phyloP scores from a whole-genome alignment of 1,284 basidiomycete genomes.

The Athelia psychrophila region DNA sequence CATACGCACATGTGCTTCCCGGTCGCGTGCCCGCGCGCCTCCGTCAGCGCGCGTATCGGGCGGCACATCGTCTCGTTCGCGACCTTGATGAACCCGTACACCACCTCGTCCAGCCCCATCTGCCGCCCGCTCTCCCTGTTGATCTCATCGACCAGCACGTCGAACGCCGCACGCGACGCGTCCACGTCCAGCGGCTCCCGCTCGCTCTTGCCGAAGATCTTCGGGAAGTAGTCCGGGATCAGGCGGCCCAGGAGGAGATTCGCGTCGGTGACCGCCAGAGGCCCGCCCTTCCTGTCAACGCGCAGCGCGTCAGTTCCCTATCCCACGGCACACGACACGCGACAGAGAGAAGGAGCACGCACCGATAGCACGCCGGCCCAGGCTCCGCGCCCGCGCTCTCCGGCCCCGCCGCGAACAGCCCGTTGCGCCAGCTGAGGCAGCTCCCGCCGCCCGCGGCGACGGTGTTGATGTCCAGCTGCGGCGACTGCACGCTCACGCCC shows the following conservation, averaged over 20 bases:
- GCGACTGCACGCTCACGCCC: conserved; percentile 85
- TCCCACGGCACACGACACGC: too few relatives aligned
- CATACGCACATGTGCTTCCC: conserved; percentile 71
- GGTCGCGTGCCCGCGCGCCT: conserved; percentile 85
- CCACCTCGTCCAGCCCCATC: conserved; percentile 80
- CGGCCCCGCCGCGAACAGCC: conserved; percentile 81
- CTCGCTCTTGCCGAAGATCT: conserved; percentile 87
- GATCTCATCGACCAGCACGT: conserved; percentile 64
- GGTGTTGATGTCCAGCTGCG: conserved; percentile 88
- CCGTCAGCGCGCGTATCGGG: conserved; percentile 90
- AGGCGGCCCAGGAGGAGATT: conserved; percentile 83
- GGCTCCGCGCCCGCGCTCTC: conserved; percentile 85
- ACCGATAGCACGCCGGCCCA: conserved; percentile 81
- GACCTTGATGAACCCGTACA: conserved; percentile 91
- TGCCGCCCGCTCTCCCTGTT: conserved; percentile 53
- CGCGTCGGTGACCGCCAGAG: conserved; percentile 84
- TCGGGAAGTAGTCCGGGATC: conserved; percentile 81
- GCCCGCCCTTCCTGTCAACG: conserved; percentile 71
- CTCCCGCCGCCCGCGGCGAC: conserved; percentile 89
- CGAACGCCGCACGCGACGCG: conserved; percentile 64
- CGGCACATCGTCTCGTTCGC: conserved; percentile 93
- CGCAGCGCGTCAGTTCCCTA: conserved; percentile 4
- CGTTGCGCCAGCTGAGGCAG: conserved; percentile 77
- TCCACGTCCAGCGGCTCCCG: conserved; percentile 77
- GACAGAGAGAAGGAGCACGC: conserved; percentile 10